These are phyloP conservation scores for Fraxinus xanthoxyloides DNA, from an alignment of 305 asterid genomes.

Conservation along the genomic window DNA sequence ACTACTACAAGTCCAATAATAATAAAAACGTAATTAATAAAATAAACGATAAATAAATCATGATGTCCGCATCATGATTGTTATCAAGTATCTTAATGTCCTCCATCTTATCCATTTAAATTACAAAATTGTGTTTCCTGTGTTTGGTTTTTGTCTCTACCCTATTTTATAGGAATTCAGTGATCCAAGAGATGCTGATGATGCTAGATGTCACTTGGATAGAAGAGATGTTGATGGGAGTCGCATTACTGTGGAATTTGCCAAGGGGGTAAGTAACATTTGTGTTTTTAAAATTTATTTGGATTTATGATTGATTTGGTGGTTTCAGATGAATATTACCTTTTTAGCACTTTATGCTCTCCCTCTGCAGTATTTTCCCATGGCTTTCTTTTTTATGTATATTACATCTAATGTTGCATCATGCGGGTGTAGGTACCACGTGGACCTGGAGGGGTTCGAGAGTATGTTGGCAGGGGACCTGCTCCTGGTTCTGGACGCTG, in stretches of 20 bases:
- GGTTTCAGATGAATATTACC: background rate
- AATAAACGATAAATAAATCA: no score
- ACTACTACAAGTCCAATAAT: no score
- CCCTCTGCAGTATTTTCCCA: background rate
- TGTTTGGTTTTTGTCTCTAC: conserved; percentile 26
- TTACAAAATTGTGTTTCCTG: conserved; percentile 24
- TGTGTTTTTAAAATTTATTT: background rate
- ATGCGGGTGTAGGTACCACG: conserved; percentile 70
- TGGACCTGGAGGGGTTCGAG: conserved; percentile 88
- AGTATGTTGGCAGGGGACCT: conserved; percentile 82
- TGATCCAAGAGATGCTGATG: conserved; percentile 97
- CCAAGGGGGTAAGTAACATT: conserved; percentile 73
- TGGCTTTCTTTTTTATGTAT: background rate
- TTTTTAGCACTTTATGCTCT: background rate
- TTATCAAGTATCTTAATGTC: background rate
- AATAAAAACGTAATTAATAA: no score
- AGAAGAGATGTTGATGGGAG: conserved; percentile 96
- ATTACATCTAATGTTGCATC: background rate
- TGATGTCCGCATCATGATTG: background rate
- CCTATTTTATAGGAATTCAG: conserved; percentile 68
- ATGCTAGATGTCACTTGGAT: conserved; percentile 75
- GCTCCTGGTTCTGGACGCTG: conserved; percentile 99
- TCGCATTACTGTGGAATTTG: conserved; percentile 84
- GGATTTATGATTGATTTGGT: background rate
- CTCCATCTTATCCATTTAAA: conserved; percentile 3